phyloP scores from a whole-genome alignment of 176 grass and related monocot species.

The Aegilops bicornis region DNA sequence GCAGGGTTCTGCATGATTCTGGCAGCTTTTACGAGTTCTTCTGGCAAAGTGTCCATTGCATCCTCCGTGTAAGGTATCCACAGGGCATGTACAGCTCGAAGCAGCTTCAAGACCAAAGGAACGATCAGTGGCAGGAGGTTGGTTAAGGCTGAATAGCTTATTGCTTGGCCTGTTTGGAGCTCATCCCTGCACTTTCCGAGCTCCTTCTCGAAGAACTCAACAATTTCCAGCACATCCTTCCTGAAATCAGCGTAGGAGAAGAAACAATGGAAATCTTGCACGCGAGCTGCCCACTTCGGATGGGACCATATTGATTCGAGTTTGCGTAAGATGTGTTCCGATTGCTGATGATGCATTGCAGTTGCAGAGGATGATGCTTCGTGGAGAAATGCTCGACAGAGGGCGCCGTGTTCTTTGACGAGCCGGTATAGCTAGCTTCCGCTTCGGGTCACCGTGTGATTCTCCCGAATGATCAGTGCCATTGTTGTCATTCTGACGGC shows the following conservation, averaged over 20 bases:
- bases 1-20: conserved; percentile 42
- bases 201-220: conserved; percentile 57
- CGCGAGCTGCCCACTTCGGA: conserved; percentile 41
- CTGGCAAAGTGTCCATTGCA: conserved; percentile 17
- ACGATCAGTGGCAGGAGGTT: not conserved
- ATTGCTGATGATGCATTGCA: not conserved
- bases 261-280: not conserved
- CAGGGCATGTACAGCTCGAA: conserved; percentile 53
- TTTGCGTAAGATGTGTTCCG: not conserved
- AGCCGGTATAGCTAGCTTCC: no score
- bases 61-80: conserved; percentile 27
- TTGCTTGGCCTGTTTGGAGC: conserved; percentile 9
- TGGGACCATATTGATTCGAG: conserved; percentile 47
- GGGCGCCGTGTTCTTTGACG: not conserved
- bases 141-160: conserved; percentile 13
- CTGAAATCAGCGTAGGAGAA: conserved; percentile 42
- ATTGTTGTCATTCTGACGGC: no score
- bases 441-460: not conserved
- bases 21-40: conserved; percentile 40
- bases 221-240: conserved; percentile 42
- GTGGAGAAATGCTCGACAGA: not conserved
- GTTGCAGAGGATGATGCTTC: not conserved
- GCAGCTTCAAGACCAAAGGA: conserved; percentile 52
- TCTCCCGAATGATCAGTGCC: not conserved
- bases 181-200: conserved; percentile 45